Conservation (phyloP, 805 yeast genomes). For the Hanseniaspora meyeri region DNA sequence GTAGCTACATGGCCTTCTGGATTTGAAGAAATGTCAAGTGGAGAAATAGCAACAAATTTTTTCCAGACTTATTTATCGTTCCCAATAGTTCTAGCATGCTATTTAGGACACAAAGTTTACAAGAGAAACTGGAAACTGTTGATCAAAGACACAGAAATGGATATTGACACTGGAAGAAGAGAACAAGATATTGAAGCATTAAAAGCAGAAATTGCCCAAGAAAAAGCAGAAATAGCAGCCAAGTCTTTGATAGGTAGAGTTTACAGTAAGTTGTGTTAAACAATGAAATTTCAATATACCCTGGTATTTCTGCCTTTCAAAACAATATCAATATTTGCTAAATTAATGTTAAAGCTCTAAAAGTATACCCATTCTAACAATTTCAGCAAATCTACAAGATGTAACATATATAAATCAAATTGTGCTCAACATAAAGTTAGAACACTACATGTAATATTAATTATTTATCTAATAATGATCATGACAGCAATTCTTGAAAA, state of each 20-base stretch:
- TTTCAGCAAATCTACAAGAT: too few relatives aligned
- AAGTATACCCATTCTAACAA: too few relatives aligned
- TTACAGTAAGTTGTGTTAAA: slow-evolving; percentile 14
- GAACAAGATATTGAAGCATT: slow-evolving; percentile 39
- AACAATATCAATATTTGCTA: too few relatives aligned
- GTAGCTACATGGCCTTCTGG: slow-evolving; percentile 61
- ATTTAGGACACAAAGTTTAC: slow-evolving; percentile 45
- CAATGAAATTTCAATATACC: too few relatives aligned
- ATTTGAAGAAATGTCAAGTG: slow-evolving; percentile 19
- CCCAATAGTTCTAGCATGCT: slow-evolving; percentile 51
- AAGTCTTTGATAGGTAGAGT: slow-evolving; percentile 36
- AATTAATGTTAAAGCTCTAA: too few relatives aligned
- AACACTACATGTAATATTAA: too few relatives aligned
- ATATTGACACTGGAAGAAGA: slow-evolving; percentile 47
- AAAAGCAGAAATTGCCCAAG: slow-evolving; percentile 39
- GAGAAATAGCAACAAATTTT: slow-evolving; percentile 30
- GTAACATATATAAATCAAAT: too few relatives aligned
- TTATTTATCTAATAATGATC: too few relatives aligned
- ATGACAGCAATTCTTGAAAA: too few relatives aligned
- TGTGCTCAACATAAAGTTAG: too few relatives aligned
- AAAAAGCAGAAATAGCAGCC: slow-evolving; percentile 27
- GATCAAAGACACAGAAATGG: slow-evolving; percentile 38
- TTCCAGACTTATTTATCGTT: slow-evolving; percentile 41
- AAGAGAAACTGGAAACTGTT: slow-evolving; percentile 27
- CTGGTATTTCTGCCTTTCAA: too few relatives aligned